phyloP scores from a whole-genome alignment of 1,284 basidiomycete species.

The Ganoderma lingzhi region DNA sequence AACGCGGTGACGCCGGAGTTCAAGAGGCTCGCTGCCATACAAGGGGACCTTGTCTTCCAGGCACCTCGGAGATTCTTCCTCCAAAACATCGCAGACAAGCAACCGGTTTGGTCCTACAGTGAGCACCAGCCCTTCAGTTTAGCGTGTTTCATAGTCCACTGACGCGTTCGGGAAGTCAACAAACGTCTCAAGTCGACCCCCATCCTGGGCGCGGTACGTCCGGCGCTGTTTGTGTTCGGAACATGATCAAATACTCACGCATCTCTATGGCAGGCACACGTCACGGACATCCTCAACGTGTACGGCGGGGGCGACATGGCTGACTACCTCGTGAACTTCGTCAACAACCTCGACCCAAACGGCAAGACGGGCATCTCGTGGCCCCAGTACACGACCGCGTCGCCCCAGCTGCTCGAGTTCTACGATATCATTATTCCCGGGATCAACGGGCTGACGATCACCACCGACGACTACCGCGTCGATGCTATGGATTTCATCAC shows the following conservation, averaged over 20 bases:
- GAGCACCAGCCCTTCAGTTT: not conserved
- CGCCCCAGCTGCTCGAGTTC: constrained; percentile 33
- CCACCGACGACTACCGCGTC: constrained; percentile 40
- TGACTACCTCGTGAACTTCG: constrained; percentile 37
- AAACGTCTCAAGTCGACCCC: constrained; percentile 2
- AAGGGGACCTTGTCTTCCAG: constrained; percentile 63
- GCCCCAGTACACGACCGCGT: constrained; percentile 27
- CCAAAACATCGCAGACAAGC: constrained; percentile 33
- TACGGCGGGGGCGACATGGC: constrained; percentile 32
- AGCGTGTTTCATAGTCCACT: not conserved
- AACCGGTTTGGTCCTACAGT: constrained; percentile 44
- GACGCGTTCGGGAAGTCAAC: not conserved
- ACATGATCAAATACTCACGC: not conserved
- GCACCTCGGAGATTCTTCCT: constrained; percentile 61
- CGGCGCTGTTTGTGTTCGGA: not conserved
- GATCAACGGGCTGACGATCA: constrained; percentile 34
- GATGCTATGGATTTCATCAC: constrained; percentile 49
- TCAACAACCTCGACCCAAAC: constrained; percentile 38
- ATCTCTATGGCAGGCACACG: constrained; percentile 23
- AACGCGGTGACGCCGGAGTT: constrained; percentile 58
- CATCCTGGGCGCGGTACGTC: constrained; percentile 42
- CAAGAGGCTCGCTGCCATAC: constrained; percentile 60
- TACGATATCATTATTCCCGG: constrained; percentile 25
- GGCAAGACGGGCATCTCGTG: constrained; percentile 25
- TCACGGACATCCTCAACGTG: constrained; percentile 31